Evolutionary conservation across 441 rosid species (phyloP).

Genomic region (Manihot esculenta): DNA sequence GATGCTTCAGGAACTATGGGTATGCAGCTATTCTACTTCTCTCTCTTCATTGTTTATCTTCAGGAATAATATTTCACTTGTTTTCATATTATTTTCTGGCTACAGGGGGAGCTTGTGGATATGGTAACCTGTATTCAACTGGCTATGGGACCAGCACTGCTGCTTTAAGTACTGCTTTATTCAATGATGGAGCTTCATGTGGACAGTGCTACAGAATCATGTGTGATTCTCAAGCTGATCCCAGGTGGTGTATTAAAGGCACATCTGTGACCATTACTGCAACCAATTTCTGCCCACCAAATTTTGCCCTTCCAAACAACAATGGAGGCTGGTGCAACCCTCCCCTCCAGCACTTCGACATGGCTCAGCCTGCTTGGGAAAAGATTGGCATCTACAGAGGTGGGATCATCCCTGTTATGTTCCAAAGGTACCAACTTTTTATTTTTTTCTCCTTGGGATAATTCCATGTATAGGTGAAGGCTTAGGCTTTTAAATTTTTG

Average conservation of each 20-base stretch:
- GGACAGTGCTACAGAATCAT: slow-evolving; percentile 64
- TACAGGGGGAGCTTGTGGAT: slow-evolving; percentile 74
- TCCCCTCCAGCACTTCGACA: slow-evolving; percentile 57
- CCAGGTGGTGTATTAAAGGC: slow-evolving; percentile 60
- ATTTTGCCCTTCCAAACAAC: slow-evolving; percentile 53
- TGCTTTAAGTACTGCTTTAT: slow-evolving; percentile 67
- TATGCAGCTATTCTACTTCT: slow-evolving; percentile 14
- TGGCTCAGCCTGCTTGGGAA: slow-evolving; percentile 54
- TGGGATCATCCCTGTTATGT: slow-evolving; percentile 57
- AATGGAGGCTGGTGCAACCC: slow-evolving; percentile 71
- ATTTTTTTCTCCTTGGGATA: no score
- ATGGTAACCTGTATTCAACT: slow-evolving; percentile 59
- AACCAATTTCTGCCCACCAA: slow-evolving; percentile 73
- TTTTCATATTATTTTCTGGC: neutral
- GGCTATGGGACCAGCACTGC: slow-evolving; percentile 70
- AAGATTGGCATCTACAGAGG: slow-evolving; percentile 60
- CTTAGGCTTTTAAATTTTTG: no score
- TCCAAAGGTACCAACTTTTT: slow-evolving; percentile 35
- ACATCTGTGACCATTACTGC: slow-evolving; percentile 52
- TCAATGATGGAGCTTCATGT: slow-evolving; percentile 63
- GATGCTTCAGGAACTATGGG: slow-evolving; percentile 99
- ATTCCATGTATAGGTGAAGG: no score
- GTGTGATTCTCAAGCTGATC: slow-evolving; percentile 47
- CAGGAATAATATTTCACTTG: neutral
- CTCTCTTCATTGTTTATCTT: neutral